phyloP scores from a whole-genome alignment of 805 yeast species.

The Candida insectalens region DNA sequence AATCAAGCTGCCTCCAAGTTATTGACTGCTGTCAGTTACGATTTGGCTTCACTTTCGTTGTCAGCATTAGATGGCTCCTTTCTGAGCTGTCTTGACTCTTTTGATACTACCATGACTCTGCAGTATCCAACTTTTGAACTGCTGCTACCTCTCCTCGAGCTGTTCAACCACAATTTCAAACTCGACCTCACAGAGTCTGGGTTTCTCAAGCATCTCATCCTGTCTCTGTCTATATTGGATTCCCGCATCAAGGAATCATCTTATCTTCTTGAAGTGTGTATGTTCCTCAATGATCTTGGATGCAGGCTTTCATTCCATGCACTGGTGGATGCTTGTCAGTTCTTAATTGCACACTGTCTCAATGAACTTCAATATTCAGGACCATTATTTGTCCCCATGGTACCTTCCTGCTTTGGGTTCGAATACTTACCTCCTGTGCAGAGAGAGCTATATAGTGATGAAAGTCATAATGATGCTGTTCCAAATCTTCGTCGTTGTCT shows the following conservation, averaged over 20 bases:
- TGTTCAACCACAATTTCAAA: conserved; percentile 23
- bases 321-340: conserved; percentile 19
- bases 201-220: conserved; percentile 12
- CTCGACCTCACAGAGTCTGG: conserved; percentile 16
- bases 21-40: too few relatives aligned
- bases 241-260: conserved; percentile 7
- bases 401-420: conserved; percentile 17
- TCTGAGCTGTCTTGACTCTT: too few relatives aligned
- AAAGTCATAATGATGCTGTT: conserved; percentile 10
- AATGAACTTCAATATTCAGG: conserved; percentile 7
- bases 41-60: too few relatives aligned
- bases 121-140: too few relatives aligned
- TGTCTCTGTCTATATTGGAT: conserved; percentile 11
- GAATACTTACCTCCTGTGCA: conserved; percentile 21
- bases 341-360: conserved; percentile 12
- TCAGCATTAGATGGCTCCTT: too few relatives aligned
- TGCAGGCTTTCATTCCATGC: conserved; percentile 27
- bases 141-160: conserved; percentile 19
- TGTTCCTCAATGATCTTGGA: conserved; percentile 21
- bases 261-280: conserved; percentile 6
- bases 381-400: too few relatives aligned
- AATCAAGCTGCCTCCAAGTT: too few relatives aligned
- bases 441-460: conserved; percentile 18
- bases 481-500: neutral
- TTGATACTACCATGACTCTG: too few relatives aligned